Conservation (phyloP, 2,329 filamentous ascomycete species). For the Macrophomina tecta region DNA sequence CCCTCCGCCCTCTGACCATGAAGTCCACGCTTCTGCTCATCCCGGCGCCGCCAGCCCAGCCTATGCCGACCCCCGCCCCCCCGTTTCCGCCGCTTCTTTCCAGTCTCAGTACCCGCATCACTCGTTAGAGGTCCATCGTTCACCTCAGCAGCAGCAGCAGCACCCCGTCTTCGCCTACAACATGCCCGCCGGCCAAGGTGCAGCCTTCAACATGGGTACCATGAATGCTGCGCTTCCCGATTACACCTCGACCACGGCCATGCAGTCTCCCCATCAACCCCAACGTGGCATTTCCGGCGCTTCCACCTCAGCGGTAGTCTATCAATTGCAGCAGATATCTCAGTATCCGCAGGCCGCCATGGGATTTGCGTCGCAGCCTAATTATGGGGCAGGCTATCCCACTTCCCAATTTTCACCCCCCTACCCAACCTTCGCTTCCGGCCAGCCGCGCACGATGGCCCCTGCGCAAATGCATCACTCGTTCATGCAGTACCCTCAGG, state of each 20-base stretch:
- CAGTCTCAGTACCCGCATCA: conserved; percentile 31
- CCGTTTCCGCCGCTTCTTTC: conserved; percentile 12
- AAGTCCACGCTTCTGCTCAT: neutral
- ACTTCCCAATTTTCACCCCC: conserved; percentile 39
- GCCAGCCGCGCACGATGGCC: conserved; percentile 15
- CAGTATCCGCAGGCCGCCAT: conserved; percentile 41
- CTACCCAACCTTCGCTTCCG: conserved; percentile 32
- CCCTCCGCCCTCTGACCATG: conserved; percentile 38
- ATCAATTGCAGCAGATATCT: conserved; percentile 47
- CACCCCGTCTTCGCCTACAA: conserved; percentile 34
- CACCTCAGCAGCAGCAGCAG: conserved; percentile 32
- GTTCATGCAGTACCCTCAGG: conserved; percentile 22
- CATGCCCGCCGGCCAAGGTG: conserved; percentile 35
- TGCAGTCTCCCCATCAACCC: conserved; percentile 29
- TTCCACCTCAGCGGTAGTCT: conserved; percentile 48
- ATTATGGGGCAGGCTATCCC: conserved; percentile 38
- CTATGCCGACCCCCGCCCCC: conserved; percentile 33
- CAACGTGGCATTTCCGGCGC: conserved; percentile 45
- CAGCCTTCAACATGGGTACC: conserved; percentile 45
- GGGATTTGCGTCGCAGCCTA: conserved; percentile 35
- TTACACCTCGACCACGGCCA: conserved; percentile 36
- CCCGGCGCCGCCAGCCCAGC: conserved; percentile 18
- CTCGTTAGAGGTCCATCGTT: conserved; percentile 38
- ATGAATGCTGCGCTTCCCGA: conserved; percentile 47
- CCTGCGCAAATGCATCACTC: conserved; percentile 21